These are phyloP conservation scores for Chlorella sp. DNA, from an alignment of 139 green algal species.

Conservation along the genomic window DNA sequence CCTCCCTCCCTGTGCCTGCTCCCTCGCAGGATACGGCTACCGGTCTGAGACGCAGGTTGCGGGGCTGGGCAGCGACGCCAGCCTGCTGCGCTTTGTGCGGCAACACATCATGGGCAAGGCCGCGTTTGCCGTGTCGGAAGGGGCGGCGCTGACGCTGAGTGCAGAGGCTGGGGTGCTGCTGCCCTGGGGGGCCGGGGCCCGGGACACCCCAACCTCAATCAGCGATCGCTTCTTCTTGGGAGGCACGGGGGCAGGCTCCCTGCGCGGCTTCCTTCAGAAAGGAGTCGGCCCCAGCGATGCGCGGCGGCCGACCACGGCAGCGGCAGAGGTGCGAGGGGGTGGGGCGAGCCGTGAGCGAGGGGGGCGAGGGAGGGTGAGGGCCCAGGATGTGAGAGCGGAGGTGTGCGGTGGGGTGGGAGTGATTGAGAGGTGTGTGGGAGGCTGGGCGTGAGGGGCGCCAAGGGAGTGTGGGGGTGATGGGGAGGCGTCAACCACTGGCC, in stretches of 20 bases:
- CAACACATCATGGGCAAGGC: conserved; percentile 47
- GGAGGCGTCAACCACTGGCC: too few species aligned
- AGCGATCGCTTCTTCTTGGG: conserved; percentile 75
- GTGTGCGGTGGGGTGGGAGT: too few species aligned
- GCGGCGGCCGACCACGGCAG: conserved; percentile 56
- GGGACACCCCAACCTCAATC: conserved; percentile 49
- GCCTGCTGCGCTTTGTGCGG: conserved; percentile 58
- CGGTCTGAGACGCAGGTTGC: conserved; percentile 60
- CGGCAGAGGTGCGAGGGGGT: neutral
- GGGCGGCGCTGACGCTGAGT: conserved; percentile 29
- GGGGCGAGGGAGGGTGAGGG: too few species aligned
- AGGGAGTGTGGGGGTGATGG: too few species aligned
- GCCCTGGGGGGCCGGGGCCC: conserved; percentile 53
- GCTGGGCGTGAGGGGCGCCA: too few species aligned
- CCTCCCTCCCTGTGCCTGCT: neutral
- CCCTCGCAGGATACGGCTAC: conserved; percentile 48
- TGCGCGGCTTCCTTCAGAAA: conserved; percentile 76
- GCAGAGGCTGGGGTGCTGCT: conserved; percentile 60
- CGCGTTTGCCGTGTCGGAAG: conserved; percentile 15
- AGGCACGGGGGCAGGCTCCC: conserved; percentile 47
- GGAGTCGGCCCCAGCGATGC: conserved; percentile 60
- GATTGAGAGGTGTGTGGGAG: neutral
- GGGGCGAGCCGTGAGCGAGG: neutral
- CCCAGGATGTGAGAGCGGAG: too few species aligned
- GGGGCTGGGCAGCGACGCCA: conserved; percentile 54